Conservation (phyloP, 192 early-diverging fungal genomes). For the Helicostylum pulchrum region DNA sequence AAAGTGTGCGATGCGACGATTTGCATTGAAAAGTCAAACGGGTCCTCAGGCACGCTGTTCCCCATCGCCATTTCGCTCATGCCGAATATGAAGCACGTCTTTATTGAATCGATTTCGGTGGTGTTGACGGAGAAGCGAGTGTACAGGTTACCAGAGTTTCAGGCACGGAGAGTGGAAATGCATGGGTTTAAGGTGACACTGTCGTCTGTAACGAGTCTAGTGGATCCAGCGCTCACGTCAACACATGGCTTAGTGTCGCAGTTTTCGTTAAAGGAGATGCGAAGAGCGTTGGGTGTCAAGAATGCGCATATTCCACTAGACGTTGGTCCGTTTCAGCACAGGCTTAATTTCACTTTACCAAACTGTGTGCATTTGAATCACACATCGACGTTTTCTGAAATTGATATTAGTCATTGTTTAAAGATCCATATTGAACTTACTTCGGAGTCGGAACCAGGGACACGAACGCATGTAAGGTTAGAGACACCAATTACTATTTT, state of each 20-base stretch:
- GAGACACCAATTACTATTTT: constrained; percentile 29
- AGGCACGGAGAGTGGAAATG: constrained; percentile 16
- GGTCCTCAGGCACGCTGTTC: constrained; percentile 27
- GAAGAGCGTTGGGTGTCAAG: constrained; percentile 10
- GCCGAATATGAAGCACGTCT: constrained; percentile 23
- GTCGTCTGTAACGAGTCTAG: constrained; percentile 1
- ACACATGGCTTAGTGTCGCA: neutral
- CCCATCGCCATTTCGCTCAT: constrained; percentile 20
- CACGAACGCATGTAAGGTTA: constrained; percentile 15
- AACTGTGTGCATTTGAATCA: constrained; percentile 34
- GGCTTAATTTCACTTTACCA: constrained; percentile 25
- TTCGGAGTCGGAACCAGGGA: neutral
- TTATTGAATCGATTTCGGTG: constrained; percentile 27
- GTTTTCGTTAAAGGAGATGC: constrained; percentile 10
- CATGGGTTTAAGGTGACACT: constrained; percentile 14
- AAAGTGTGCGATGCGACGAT: constrained; percentile 21
- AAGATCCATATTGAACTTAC: constrained; percentile 29
- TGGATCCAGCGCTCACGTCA: constrained; percentile 9
- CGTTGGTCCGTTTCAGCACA: constrained; percentile 14
- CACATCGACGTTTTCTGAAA: constrained; percentile 24
- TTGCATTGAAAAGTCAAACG: constrained; percentile 22
- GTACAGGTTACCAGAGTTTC: constrained; percentile 31
- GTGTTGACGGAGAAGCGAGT: constrained; percentile 21
- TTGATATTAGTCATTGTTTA: constrained; percentile 24
- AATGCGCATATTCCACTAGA: constrained; percentile 25